These are phyloP conservation scores for Asterochloris sp. DNA, from an alignment of 139 green algal species.

Conservation along the genomic window DNA sequence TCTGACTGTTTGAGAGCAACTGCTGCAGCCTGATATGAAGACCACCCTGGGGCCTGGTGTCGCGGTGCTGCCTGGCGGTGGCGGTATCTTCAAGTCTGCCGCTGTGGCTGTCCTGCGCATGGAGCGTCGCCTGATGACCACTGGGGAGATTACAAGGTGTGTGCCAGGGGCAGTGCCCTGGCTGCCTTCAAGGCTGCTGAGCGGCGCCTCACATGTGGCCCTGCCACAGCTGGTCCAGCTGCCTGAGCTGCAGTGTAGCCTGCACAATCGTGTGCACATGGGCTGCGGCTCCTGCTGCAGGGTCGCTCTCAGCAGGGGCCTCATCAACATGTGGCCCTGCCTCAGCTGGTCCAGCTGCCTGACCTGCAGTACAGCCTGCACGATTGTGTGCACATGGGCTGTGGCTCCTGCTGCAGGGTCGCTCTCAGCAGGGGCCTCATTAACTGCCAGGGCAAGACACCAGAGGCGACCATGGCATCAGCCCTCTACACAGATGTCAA, in stretches of 20 bases:
- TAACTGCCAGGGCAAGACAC: slow-evolving; percentile 73
- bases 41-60: slow-evolving; percentile 13
- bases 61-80: slow-evolving; percentile 27
- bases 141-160: slow-evolving; percentile 51
- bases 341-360: neutral
- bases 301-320: slow-evolving; percentile 52
- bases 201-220: too few species aligned
- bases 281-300: too few species aligned
- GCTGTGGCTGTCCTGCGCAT: slow-evolving; percentile 66
- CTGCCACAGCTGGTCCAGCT: neutral
- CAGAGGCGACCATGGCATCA: slow-evolving; percentile 83
- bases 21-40: slow-evolving; percentile 17
- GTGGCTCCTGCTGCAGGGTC: slow-evolving; percentile 19
- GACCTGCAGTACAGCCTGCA: neutral
- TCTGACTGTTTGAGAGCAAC: neutral
- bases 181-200: too few species aligned
- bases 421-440: slow-evolving; percentile 63
- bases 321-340: neutral
- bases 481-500: slow-evolving; percentile 87
- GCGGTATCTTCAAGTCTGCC: slow-evolving; percentile 82
- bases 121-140: slow-evolving; percentile 72
- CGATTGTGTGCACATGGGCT: neutral
- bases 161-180: neutral
- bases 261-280: neutral
- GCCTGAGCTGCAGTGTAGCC: neutral